These are phyloP conservation scores for Kingdonia uniflora DNA, from an alignment of 164 flowering plant genomes.

Conservation along the genomic window DNA sequence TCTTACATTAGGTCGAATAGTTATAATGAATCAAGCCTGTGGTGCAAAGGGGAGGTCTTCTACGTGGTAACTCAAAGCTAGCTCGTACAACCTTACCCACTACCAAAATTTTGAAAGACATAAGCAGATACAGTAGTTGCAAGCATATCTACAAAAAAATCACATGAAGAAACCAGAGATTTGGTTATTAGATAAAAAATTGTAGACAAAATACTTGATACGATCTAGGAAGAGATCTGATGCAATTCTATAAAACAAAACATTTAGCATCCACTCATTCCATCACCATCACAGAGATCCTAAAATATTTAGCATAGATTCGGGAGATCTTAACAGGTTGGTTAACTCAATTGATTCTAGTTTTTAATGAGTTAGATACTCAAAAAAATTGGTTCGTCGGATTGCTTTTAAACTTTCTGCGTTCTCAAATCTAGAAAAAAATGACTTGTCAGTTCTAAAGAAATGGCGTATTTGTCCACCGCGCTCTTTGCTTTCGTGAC, in stretches of 20 bases:
- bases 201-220: constrained; percentile 12
- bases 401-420: constrained; percentile 24
- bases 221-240: constrained; percentile 23
- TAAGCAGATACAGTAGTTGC: constrained; percentile 16
- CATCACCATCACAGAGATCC: constrained; percentile 18
- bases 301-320: constrained; percentile 44
- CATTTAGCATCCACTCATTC: constrained; percentile 7
- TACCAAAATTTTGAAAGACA: background rate
- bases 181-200: constrained; percentile 14
- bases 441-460: constrained; percentile 21
- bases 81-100: background rate
- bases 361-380: constrained; percentile 24
- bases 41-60: no score
- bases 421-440: constrained; percentile 35
- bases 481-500: constrained; percentile 17
- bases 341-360: constrained; percentile 19
- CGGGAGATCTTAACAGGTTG: constrained; percentile 25
- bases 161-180: constrained; percentile 13
- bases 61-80: no score
- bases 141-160: constrained; percentile 16
- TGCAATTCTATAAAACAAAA: constrained; percentile 4
- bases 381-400: constrained; percentile 16
- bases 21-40: no score
- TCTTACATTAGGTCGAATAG: no score
- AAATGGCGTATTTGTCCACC: constrained; percentile 28